Percentiles rank a stretch among this genome's conserved stretches.
phyloP scores from a whole-genome alignment of 768 basidiomycete species.

The Phanerodontia chrysosporium region DNA sequence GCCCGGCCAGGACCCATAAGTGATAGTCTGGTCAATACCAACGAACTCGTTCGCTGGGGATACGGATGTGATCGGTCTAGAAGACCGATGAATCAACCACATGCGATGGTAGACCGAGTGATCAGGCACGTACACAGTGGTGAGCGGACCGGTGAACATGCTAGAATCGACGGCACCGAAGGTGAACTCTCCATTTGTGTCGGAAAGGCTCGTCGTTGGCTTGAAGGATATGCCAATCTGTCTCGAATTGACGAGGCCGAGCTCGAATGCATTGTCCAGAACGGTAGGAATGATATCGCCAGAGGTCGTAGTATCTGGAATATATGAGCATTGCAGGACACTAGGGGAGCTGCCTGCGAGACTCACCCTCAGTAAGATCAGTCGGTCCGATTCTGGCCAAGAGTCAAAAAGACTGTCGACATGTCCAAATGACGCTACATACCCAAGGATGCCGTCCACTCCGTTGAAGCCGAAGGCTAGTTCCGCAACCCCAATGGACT shows the following conservation, averaged over 20 bases:
- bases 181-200: slow-evolving; percentile 19
- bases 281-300: slow-evolving; percentile 27
- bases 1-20: slow-evolving; percentile 2
- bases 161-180: slow-evolving; percentile 15
- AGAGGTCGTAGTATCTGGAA: neutral
- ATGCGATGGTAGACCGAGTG: neutral
- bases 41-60: slow-evolving; percentile 12
- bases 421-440: neutral
- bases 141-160: slow-evolving; percentile 16
- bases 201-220: slow-evolving; percentile 32
- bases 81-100: neutral
- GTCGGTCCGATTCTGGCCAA: slow-evolving; percentile 51
- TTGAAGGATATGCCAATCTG: slow-evolving; percentile 47
- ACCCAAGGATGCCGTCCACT: slow-evolving; percentile 57
- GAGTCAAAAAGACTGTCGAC: too few species aligned
- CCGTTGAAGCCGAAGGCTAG: slow-evolving; percentile 32
- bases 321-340: neutral
- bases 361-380: slow-evolving; percentile 43
- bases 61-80: slow-evolving; percentile 12
- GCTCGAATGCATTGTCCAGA: slow-evolving; percentile 44
- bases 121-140: slow-evolving; percentile 18
- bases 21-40: slow-evolving; percentile 13
- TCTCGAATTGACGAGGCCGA: slow-evolving; percentile 37
- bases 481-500: slow-evolving; percentile 65
- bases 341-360: slow-evolving; percentile 1